phyloP scores from a whole-genome alignment of 805 yeast species.

The Ogataea angusta region DNA sequence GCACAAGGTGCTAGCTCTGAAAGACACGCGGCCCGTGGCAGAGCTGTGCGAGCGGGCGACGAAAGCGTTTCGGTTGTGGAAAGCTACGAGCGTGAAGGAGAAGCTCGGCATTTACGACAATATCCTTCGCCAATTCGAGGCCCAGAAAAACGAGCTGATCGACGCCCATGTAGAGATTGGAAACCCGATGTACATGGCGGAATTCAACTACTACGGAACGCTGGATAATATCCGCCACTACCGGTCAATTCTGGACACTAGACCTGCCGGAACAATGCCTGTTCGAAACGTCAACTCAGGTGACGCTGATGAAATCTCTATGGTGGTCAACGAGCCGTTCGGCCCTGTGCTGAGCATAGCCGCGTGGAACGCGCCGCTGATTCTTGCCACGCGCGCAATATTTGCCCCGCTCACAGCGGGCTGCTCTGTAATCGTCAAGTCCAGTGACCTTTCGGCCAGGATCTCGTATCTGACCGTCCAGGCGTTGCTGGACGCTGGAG shows the following conservation, averaged over 20 bases:
- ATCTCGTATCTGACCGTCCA: conserved; percentile 33
- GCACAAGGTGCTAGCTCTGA: background rate
- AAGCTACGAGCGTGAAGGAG: conserved; percentile 1
- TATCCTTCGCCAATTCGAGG: background rate
- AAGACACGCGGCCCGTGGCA: background rate
- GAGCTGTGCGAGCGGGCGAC: background rate
- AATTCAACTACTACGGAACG: conserved; percentile 32
- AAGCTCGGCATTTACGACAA: conserved; percentile 2
- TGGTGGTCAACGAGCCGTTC: conserved; percentile 37
- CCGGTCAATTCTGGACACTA: conserved; percentile 20
- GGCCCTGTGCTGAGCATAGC: conserved; percentile 46
- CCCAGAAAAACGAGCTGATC: conserved; percentile 16
- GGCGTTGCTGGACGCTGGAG: conserved; percentile 37
- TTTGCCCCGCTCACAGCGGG: conserved; percentile 47
- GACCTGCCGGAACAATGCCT: conserved; percentile 22
- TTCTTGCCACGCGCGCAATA: conserved; percentile 38
- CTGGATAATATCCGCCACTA: conserved; percentile 33
- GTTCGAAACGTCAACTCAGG: conserved; percentile 11
- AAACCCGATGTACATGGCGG: conserved; percentile 35
- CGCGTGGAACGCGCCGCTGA: conserved; percentile 50
- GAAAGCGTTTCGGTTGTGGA: conserved; percentile 3
- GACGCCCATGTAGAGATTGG: conserved; percentile 35
- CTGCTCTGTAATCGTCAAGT: conserved; percentile 42
- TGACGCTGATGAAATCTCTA: conserved; percentile 11
- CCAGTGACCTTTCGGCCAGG: conserved; percentile 39